These are phyloP conservation scores for Fraxinus nigra DNA, from an alignment of 305 asterid genomes.

Conservation along the genomic window DNA sequence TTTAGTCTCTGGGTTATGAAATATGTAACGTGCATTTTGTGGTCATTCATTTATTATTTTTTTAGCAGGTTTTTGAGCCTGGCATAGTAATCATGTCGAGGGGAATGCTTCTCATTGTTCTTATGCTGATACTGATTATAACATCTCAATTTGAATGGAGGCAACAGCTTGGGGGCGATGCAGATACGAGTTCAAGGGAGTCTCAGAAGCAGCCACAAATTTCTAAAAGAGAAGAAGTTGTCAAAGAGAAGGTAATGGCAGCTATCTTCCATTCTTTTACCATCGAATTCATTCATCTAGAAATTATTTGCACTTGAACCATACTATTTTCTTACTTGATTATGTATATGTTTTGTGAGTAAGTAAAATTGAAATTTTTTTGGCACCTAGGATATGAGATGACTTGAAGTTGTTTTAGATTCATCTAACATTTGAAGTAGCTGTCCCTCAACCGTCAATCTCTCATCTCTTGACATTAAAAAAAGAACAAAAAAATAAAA, in stretches of 20 bases:
- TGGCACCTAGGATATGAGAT: background rate
- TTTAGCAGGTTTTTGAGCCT: slow-evolving; percentile 26
- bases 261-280: background rate
- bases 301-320: background rate
- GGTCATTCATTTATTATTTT: background rate
- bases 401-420: background rate
- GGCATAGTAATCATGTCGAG: slow-evolving; percentile 43
- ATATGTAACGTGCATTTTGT: background rate
- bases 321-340: background rate
- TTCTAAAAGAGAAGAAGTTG: slow-evolving; percentile 49
- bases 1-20: background rate
- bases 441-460: background rate
- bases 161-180: slow-evolving; percentile 40
- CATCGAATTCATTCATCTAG: background rate
- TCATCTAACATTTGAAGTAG: background rate
- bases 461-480: background rate
- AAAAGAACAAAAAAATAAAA: too few species aligned
- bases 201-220: slow-evolving; percentile 46
- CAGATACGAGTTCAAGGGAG: slow-evolving; percentile 35
- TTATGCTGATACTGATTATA: slow-evolving; percentile 47
- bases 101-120: slow-evolving; percentile 49
- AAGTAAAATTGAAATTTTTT: background rate
- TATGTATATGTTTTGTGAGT: background rate
- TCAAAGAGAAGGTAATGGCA: slow-evolving; percentile 53
- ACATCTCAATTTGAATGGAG: slow-evolving; percentile 65